These are phyloP conservation scores for Pogostemon cablin DNA, from an alignment of 257 asterid genomes.

Conservation along the genomic window DNA sequence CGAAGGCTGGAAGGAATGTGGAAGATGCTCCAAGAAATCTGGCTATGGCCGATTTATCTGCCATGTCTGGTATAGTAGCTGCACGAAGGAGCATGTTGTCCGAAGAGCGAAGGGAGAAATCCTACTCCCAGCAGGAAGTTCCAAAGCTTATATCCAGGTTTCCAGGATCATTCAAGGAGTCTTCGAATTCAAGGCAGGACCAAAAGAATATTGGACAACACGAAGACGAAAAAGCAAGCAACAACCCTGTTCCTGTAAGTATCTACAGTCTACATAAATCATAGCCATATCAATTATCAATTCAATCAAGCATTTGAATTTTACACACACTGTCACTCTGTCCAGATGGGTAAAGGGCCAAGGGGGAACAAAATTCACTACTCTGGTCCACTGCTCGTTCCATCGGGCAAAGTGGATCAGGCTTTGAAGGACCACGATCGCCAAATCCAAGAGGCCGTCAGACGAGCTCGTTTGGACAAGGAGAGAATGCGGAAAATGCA, in stretches of 20 bases:
- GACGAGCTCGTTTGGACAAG: slow-evolving; percentile 90
- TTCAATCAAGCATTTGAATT: not conserved
- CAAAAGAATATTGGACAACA: slow-evolving; percentile 49
- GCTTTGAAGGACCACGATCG: slow-evolving; percentile 88
- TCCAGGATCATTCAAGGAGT: slow-evolving; percentile 88
- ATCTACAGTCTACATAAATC: not conserved
- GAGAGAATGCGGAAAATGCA: slow-evolving; percentile 68
- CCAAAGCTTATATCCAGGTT: slow-evolving; percentile 76
- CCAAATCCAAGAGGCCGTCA: slow-evolving; percentile 86
- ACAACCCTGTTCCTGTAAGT: slow-evolving; percentile 67
- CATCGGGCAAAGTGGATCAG: slow-evolving; percentile 89
- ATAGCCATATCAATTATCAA: not conserved
- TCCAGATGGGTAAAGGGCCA: slow-evolving; percentile 75
- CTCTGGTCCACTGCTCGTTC: slow-evolving; percentile 89
- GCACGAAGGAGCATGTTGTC: slow-evolving; percentile 78
- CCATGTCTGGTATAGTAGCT: slow-evolving; percentile 82
- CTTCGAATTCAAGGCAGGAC: slow-evolving; percentile 65
- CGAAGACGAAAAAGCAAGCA: slow-evolving; percentile 58
- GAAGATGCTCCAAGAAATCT: slow-evolving; percentile 71
- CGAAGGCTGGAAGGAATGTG: slow-evolving; percentile 66
- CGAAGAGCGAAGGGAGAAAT: slow-evolving; percentile 62
- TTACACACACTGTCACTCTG: slow-evolving; percentile 4
- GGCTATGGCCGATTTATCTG: slow-evolving; percentile 61
- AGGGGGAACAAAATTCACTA: slow-evolving; percentile 84
- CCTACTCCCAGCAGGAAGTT: slow-evolving; percentile 58